Conservation (phyloP, 2,329 filamentous ascomycete species). For the Aspergillus ibericus region DNA sequence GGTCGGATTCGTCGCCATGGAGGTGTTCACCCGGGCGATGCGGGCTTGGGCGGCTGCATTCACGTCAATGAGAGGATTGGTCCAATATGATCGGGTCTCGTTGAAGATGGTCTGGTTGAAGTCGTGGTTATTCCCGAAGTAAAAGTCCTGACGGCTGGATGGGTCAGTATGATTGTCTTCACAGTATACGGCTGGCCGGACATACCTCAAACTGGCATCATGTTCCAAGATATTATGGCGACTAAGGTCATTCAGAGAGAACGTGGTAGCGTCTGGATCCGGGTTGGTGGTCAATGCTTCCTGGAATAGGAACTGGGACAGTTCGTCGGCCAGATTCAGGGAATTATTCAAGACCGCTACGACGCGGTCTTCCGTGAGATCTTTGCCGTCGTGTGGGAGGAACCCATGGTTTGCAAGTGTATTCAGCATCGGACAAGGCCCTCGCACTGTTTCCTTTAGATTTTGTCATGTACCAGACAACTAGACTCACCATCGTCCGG, state of each 20-base stretch:
- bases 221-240: constrained; percentile 20
- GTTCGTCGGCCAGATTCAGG: constrained; percentile 20
- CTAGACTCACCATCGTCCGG: not conserved
- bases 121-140: constrained; percentile 15
- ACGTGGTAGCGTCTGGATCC: constrained; percentile 21
- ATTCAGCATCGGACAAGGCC: constrained; percentile 55
- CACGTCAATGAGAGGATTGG: constrained; percentile 10
- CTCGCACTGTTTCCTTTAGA: constrained; percentile 10
- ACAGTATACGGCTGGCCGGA: too few relatives aligned
- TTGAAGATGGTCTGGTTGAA: constrained; percentile 19
- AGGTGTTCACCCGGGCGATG: constrained; percentile 13
- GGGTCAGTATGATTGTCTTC: not conserved
- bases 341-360: constrained; percentile 6
- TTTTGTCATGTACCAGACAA: not conserved
- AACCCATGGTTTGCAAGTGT: constrained; percentile 54
- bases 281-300: constrained; percentile 22
- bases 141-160: constrained; percentile 14
- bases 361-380: constrained; percentile 32
- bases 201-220: constrained; percentile 27
- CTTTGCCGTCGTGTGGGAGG: constrained; percentile 48
- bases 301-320: constrained; percentile 20
- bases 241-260: constrained; percentile 14
- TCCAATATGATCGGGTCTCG: constrained; percentile 16
- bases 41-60: constrained; percentile 7
- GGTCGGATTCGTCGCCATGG: constrained; percentile 11